phyloP scores from a whole-genome alignment of 768 basidiomycete species.

The Aureoboletus auriporus region DNA sequence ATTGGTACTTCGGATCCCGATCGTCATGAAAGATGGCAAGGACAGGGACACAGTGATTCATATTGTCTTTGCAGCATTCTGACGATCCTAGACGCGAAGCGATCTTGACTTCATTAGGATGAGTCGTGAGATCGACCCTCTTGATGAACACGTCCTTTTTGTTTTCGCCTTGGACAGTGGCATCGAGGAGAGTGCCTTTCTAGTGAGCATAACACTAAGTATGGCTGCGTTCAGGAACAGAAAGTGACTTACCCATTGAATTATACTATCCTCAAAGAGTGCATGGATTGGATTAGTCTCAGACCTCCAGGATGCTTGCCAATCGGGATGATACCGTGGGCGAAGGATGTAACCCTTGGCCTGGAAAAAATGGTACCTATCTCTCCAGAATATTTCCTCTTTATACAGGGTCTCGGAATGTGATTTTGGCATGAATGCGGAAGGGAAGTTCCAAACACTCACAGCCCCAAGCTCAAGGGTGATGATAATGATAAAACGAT shows the following conservation, averaged over 20 bases:
- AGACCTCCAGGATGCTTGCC: slow-evolving; percentile 29
- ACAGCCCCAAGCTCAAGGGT: too few species aligned
- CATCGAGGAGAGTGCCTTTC: slow-evolving; percentile 8
- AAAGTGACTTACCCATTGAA: slow-evolving; percentile 4
- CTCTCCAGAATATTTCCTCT: slow-evolving; percentile 15
- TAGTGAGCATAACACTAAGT: background rate
- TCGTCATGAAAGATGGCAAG: slow-evolving; percentile 13
- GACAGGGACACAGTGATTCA: slow-evolving; percentile 26
- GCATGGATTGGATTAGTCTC: background rate
- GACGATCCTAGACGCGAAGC: too few species aligned
- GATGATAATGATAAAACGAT: too few species aligned
- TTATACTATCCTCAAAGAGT: background rate
- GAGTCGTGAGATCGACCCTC: background rate
- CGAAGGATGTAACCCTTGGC: slow-evolving; percentile 21
- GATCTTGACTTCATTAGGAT: background rate
- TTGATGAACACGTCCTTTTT: slow-evolving; percentile 15
- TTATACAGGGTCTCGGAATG: background rate
- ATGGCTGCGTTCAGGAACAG: too few species aligned
- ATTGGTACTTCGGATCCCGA: slow-evolving; percentile 2
- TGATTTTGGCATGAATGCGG: background rate
- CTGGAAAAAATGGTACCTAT: slow-evolving; percentile 14
- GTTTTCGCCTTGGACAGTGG: background rate
- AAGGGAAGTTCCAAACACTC: too few species aligned
- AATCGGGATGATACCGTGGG: slow-evolving; percentile 22
- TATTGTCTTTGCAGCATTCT: background rate